Evolutionary conservation across 1,284 basidiomycete genomes (phyloP).

Genomic region (Malassezia psittaci): DNA sequence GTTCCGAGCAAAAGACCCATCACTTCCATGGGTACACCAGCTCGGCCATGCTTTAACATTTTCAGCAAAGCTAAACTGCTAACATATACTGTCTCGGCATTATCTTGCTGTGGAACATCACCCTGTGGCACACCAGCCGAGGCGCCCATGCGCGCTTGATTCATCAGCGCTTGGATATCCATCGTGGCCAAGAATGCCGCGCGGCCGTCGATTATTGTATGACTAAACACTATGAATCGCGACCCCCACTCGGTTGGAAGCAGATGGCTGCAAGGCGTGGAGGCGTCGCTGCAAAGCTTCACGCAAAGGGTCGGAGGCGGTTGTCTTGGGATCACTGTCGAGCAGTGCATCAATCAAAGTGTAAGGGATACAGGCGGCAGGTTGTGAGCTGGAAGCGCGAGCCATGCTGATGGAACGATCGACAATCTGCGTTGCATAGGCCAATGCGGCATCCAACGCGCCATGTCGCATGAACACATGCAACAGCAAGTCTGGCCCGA

Average conservation of each 20-base stretch:
- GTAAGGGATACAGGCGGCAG: constrained; percentile 6
- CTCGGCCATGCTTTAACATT: constrained; percentile 99
- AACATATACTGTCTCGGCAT: constrained; percentile 47
- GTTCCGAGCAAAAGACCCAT: constrained; percentile 99
- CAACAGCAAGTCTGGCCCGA: constrained; percentile 69
- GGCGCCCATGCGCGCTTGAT: constrained; percentile 36
- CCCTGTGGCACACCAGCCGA: constrained; percentile 22
- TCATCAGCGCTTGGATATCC: constrained; percentile 41
- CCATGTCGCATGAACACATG: constrained; percentile 66
- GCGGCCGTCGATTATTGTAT: background rate
- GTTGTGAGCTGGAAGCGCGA: background rate
- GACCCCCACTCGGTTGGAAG: background rate
- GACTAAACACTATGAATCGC: background rate
- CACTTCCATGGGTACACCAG: constrained; percentile 98
- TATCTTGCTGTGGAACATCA: constrained; percentile 49
- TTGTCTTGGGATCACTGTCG: background rate
- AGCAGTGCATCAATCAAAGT: constrained; percentile 14
- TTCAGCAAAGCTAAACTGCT: constrained; percentile 50
- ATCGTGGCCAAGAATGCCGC: constrained; percentile 16
- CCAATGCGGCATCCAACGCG: constrained; percentile 65
- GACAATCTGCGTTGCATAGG: constrained; percentile 52
- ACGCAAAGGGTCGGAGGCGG: constrained; percentile 1
- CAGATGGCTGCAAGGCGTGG: background rate
- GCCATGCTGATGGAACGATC: background rate
- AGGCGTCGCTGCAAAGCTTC: background rate